A percentile compares a stretch with the other conserved stretches of the same genome.
phyloP scores from a whole-genome alignment of 78 protist species.

The Pirum gemmata region DNA sequence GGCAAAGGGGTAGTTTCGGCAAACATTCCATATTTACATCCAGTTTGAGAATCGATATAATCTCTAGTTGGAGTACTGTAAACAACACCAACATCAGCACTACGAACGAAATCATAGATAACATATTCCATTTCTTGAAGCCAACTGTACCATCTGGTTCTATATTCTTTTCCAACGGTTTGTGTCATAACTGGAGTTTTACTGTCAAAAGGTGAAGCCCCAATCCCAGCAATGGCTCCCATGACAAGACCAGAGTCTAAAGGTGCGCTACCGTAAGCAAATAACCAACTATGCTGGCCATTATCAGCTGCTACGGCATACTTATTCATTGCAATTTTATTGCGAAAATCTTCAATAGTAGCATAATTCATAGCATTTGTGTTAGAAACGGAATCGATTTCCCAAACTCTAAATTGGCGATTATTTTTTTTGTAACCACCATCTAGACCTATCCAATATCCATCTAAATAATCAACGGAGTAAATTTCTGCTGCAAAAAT shows the following conservation, averaged over 20 bases:
- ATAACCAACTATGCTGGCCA: conserved; percentile 18
- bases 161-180: conserved; percentile 25
- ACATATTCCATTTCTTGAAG: conserved; percentile 8
- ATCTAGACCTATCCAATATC: conserved; percentile 34
- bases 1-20: neutral
- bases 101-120: neutral
- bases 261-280: conserved; percentile 25
- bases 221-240: conserved; percentile 29
- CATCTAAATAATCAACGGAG: conserved; percentile 32
- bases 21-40: conserved; percentile 37
- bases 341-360: conserved; percentile 13
- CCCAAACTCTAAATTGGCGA: conserved; percentile 33
- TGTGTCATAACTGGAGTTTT: conserved; percentile 36
- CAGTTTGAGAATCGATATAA: neutral
- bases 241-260: conserved; percentile 18
- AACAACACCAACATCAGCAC: conserved; percentile 22
- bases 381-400: conserved; percentile 13
- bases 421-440: conserved; percentile 3
- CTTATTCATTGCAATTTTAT: conserved; percentile 32
- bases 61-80: conserved; percentile 34
- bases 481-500: conserved; percentile 15
- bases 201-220: conserved; percentile 30
- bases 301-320: conserved; percentile 30
- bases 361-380: conserved; percentile 32
- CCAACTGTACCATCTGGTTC: conserved; percentile 19